Conservation (phyloP, 805 yeast species). For the Wickerhamiella hasegawae region DNA sequence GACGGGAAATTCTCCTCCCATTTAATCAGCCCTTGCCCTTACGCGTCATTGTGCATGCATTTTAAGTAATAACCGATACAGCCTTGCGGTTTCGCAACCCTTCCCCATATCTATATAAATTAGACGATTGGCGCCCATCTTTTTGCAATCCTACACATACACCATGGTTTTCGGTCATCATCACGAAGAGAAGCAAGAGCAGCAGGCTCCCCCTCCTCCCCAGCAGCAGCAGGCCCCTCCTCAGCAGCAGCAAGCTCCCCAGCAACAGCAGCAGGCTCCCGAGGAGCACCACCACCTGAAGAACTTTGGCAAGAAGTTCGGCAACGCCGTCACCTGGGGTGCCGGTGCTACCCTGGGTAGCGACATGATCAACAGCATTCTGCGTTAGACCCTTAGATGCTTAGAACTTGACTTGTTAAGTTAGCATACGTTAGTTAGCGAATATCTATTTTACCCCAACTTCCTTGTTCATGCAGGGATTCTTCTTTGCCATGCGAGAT, state of each 20-base stretch:
- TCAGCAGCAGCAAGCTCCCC: constrained; percentile 5
- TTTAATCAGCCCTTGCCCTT: not conserved
- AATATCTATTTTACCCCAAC: no score
- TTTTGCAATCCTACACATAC: not conserved
- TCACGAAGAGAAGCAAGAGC: constrained; percentile 16
- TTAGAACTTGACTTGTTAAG: no score
- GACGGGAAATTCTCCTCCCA: not conserved
- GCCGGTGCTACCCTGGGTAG: constrained; percentile 89
- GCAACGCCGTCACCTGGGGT: constrained; percentile 82
- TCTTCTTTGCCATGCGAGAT: no score
- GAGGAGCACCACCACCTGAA: constrained; percentile 7
- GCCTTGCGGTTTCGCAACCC: no score
- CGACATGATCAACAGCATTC: constrained; percentile 39
- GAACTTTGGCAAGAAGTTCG: constrained; percentile 51
- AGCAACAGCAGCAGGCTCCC: constrained; percentile 9
- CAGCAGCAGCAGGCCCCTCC: constrained; percentile 10
- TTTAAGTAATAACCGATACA: no score
- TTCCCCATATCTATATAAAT: not conserved
- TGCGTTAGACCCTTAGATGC: not conserved
- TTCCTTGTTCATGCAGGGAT: no score
- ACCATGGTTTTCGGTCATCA: constrained; percentile 1
- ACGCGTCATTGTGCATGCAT: no score
- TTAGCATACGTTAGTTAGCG: no score
- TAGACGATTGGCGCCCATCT: not conserved
- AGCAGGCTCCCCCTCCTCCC: constrained; percentile 15